These are phyloP conservation scores for Penicillium longicatenatum DNA, from an alignment of 495 filamentous ascomycete genomes.

Conservation along the genomic window DNA sequence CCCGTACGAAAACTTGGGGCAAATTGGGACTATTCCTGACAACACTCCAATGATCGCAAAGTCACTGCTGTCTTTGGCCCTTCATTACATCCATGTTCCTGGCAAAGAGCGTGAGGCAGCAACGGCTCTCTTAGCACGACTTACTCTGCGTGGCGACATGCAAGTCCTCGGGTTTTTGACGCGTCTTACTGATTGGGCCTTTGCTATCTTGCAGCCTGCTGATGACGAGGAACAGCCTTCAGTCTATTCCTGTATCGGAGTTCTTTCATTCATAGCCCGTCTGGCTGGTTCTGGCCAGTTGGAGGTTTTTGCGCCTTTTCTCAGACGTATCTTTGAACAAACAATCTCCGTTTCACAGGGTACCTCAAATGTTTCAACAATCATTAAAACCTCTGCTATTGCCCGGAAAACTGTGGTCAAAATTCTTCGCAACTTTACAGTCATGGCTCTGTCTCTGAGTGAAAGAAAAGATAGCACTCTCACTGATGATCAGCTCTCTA, in stretches of 20 bases:
- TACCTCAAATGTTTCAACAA: slow-evolving; percentile 40
- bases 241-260: slow-evolving; percentile 67
- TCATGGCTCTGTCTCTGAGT: slow-evolving; percentile 57
- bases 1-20: slow-evolving; percentile 27
- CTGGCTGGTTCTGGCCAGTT: slow-evolving; percentile 60
- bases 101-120: slow-evolving; percentile 90
- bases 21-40: slow-evolving; percentile 25
- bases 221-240: slow-evolving; percentile 33
- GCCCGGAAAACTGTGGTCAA: slow-evolving; percentile 83
- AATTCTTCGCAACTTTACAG: slow-evolving; percentile 69
- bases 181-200: slow-evolving; percentile 65
- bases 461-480: slow-evolving; percentile 38
- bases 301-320: slow-evolving; percentile 52
- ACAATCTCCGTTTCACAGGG: slow-evolving; percentile 44
- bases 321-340: slow-evolving; percentile 51
- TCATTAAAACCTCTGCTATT: slow-evolving; percentile 66
- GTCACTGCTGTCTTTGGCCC: slow-evolving; percentile 68
- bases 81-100: slow-evolving; percentile 68
- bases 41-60: slow-evolving; percentile 68
- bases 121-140: slow-evolving; percentile 73
- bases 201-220: slow-evolving; percentile 53
- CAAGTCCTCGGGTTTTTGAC: slow-evolving; percentile 69
- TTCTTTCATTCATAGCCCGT: slow-evolving; percentile 76
- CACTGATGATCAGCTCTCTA: slow-evolving; percentile 47
- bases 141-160: slow-evolving; percentile 88